These are phyloP conservation scores for Chalciporus sp. DNA, from an alignment of 1,284 basidiomycete genomes.

Conservation along the genomic window DNA sequence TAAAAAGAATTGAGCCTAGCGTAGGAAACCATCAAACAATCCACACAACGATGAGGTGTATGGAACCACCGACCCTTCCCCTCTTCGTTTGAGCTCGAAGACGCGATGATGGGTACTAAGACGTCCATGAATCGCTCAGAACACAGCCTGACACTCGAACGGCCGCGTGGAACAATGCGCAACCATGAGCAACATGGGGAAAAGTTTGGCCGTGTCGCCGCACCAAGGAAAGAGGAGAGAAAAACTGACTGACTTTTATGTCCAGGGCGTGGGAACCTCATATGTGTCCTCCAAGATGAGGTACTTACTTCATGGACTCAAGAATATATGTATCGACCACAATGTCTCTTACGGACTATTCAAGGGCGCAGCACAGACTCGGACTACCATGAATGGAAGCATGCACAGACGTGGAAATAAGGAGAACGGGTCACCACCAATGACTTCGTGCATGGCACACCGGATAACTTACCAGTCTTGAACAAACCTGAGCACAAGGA, in stretches of 20 bases:
- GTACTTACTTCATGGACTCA: no score
- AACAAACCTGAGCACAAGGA: no score
- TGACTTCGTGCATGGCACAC: no score
- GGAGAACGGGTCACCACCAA: no score
- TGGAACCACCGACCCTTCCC: slow-evolving; percentile 80
- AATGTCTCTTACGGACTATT: no score
- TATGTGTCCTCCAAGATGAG: no score
- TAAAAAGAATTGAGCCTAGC: background rate
- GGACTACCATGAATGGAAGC: no score
- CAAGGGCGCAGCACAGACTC: no score
- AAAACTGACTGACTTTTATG: background rate
- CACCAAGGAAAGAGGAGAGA: slow-evolving; percentile 51
- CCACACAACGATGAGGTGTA: slow-evolving; percentile 43
- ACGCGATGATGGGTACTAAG: slow-evolving; percentile 71
- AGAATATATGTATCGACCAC: no score
- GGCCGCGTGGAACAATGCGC: slow-evolving; percentile 57
- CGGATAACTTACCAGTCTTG: no score
- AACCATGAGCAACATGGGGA: slow-evolving; percentile 87
- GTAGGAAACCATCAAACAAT: background rate
- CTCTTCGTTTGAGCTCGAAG: slow-evolving; percentile 44
- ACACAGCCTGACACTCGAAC: slow-evolving; percentile 88
- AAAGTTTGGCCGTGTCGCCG: slow-evolving; percentile 75
- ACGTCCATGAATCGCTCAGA: slow-evolving; percentile 69
- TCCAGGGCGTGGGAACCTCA: background rate
- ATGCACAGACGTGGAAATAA: no score